Evolutionary conservation across 345 rosid species (phyloP), one percentile per base, ranked within the genome.

Genomic region (Aurinia saxatilis): DNA sequence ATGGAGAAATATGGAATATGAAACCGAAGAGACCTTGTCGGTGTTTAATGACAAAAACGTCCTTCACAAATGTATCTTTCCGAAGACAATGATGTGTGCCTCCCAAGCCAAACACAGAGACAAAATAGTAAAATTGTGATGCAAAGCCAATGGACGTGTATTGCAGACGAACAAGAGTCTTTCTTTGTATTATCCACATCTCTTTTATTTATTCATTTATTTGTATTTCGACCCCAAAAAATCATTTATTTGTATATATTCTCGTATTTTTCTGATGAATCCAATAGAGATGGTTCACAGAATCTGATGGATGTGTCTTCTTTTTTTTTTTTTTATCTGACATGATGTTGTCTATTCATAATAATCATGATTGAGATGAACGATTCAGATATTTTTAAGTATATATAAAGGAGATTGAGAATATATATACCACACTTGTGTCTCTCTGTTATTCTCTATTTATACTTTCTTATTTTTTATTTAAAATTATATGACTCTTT

Each of bases 41-140:
- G 63, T 37, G 8, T 6, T 9, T 15, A 47, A 21, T 19, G 51
- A 38, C 64, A 30, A 39, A 62, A 62, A 16, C 33, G 33, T 12
- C 68, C 68, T 50, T 60, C 49, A 18, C n/a, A 44, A 18, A 27
- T 29, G 63, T 70, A 62, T 68, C 63, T 62, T 61, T 62, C 74
- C 62, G 1, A 54, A 54, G 63, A 62, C 68, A 54, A 47, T 62
- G 63, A 70, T 56, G 44, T 39, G 56, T 55, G 74, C 63, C 68
- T 30, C 74, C 68, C 45, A 31, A 70, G 47, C 64, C 36, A 69
- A 69, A 37, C 56, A 70, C 74, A 70, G 13, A 46, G 63, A 61
- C 73, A 68, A 63, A 63, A 39, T 48, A 45, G 57, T 39, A 48
- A 31, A 31, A 16, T 48, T 70, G 64, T 57, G 68, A 70, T 55